Percentiles rank a stretch among this genome's conserved stretches.
phyloP scores from a whole-genome alignment of 495 filamentous ascomycete species.

The Aspergillus haitiensis region DNA sequence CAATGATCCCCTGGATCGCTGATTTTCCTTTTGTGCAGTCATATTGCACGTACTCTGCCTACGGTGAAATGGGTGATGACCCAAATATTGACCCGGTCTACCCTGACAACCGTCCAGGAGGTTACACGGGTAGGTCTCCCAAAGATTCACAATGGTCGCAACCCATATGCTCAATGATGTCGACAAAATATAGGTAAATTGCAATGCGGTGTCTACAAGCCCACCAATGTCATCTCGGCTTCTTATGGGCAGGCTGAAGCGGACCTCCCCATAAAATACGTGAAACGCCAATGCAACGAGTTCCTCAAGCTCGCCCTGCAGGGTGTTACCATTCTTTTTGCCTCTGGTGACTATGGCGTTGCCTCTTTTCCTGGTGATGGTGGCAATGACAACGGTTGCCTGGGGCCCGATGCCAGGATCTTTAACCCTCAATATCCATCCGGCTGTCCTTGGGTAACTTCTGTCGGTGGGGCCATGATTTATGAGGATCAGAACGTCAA shows the following conservation, averaged over 20 bases:
- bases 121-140: conserved; percentile 49
- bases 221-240: conserved; percentile 61
- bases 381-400: conserved; percentile 38
- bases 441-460: conserved; percentile 53
- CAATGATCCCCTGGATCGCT: background rate
- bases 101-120: conserved; percentile 51
- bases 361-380: conserved; percentile 42
- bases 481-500: conserved; percentile 35
- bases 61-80: conserved; percentile 54
- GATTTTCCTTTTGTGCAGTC: conserved; percentile 23
- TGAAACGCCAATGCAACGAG: conserved; percentile 57
- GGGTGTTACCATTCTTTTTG: conserved; percentile 60
- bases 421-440: conserved; percentile 53
- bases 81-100: conserved; percentile 57
- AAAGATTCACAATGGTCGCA: background rate
- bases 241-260: conserved; percentile 58
- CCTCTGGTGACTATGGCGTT: conserved; percentile 60
- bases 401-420: conserved; percentile 41
- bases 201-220: conserved; percentile 61
- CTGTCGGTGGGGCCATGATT: conserved; percentile 51
- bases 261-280: conserved; percentile 52
- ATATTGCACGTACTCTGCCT: conserved; percentile 50
- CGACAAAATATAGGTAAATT: too few species aligned
- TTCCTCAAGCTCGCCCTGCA: conserved; percentile 67
- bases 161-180: background rate